phyloP scores from a whole-genome alignment of 768 basidiomycete genomes.

The Mrakia gelida region DNA sequence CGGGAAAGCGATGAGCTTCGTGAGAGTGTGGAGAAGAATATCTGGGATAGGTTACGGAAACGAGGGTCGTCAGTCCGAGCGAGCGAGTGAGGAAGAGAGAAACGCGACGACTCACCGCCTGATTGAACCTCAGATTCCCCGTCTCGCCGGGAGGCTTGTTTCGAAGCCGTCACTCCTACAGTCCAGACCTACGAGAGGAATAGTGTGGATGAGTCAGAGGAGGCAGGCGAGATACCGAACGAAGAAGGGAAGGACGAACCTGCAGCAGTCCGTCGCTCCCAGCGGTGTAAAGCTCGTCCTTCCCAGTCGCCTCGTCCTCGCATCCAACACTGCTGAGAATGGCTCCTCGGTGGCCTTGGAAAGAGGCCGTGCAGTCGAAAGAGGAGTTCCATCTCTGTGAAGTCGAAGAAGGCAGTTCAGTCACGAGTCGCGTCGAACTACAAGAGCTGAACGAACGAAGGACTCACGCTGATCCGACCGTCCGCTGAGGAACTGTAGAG shows the following conservation, averaged over 20 bases:
- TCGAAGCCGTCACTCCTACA: constrained; percentile 42
- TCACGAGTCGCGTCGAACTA: background rate
- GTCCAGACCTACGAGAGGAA: constrained; percentile 7
- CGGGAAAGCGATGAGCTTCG: constrained; percentile 73
- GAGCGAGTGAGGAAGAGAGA: background rate
- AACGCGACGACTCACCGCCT: background rate
- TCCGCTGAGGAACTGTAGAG: constrained; percentile 26
- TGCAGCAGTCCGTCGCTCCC: constrained; percentile 74
- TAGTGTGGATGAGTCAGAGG: constrained; percentile 46
- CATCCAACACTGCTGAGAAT: constrained; percentile 68
- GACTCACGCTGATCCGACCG: constrained; percentile 23
- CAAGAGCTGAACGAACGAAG: background rate
- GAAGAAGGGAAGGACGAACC: constrained; percentile 1
- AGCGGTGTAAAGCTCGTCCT: constrained; percentile 62
- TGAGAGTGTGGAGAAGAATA: constrained; percentile 33
- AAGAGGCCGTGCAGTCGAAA: constrained; percentile 79
- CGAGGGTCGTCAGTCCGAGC: background rate
- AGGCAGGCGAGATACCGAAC: constrained; percentile 24
- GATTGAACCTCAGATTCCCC: background rate
- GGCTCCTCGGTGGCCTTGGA: constrained; percentile 75
- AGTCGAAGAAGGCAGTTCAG: background rate
- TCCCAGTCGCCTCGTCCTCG: constrained; percentile 42
- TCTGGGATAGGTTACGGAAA: constrained; percentile 7
- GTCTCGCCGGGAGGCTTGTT: constrained; percentile 6
- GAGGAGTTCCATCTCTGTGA: constrained; percentile 71